A percentile compares a stretch with the other conserved stretches of the same genome.
phyloP scores from a whole-genome alignment of 495 filamentous ascomycete species.

The Penicillium dipodomyicola region DNA sequence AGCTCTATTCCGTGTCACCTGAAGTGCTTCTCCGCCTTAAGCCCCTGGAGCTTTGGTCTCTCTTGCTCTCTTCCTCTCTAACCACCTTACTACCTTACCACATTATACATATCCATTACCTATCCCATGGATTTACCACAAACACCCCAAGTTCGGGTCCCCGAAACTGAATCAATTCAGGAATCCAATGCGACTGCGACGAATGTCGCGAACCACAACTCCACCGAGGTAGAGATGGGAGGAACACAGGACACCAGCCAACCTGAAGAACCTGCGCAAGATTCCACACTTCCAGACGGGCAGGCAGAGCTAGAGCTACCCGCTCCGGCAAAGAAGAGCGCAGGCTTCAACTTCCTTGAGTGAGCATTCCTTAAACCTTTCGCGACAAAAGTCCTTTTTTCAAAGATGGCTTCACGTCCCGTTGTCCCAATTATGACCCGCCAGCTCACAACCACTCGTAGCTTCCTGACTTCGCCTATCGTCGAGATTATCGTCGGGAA shows the following conservation, averaged over 20 bases:
- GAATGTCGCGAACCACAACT: conserved; percentile 4
- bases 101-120: not conserved
- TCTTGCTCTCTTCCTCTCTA: not conserved
- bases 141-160: conserved; percentile 2
- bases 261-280: conserved; percentile 12
- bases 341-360: conserved; percentile 36
- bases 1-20: not conserved
- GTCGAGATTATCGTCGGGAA: conserved; percentile 72
- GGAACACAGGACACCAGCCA: conserved; percentile 16
- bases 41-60: not conserved
- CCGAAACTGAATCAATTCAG: conserved; percentile 4
- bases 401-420: not conserved
- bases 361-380: conserved; percentile 20
- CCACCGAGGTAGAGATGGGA: conserved; percentile 28
- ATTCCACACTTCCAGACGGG: conserved; percentile 25
- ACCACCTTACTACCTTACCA: not conserved
- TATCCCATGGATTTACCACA: conserved; percentile 28
- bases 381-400: not conserved
- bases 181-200: conserved; percentile 1
- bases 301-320: conserved; percentile 21
- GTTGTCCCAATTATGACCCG: not conserved
- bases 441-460: conserved; percentile 17
- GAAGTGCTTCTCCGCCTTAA: not conserved
- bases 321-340: conserved; percentile 24
- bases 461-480: conserved; percentile 69